phyloP scores from a whole-genome alignment of 2,329 filamentous ascomycete species.

The Geosmithia morbida region DNA sequence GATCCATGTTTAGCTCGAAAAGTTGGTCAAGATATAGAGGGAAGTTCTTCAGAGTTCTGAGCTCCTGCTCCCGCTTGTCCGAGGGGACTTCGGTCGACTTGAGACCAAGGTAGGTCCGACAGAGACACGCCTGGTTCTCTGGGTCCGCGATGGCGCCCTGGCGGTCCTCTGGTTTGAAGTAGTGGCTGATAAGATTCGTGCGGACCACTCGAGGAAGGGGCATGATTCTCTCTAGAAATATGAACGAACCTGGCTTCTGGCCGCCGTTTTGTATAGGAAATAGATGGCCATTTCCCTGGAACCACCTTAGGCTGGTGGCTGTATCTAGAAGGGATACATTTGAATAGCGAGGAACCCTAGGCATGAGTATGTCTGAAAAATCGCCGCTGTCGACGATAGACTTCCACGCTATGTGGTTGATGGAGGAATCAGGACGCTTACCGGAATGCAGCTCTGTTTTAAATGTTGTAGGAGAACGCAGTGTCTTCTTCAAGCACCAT shows the following conservation, averaged over 20 bases:
- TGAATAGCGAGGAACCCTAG: neutral
- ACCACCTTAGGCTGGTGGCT: no score
- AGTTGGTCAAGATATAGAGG: conserved; percentile 3
- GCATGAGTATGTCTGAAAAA: neutral
- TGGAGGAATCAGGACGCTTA: neutral
- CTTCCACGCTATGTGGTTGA: neutral
- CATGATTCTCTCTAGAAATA: conserved; percentile 2
- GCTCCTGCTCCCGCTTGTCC: neutral
- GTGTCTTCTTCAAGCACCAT: conserved; percentile 2
- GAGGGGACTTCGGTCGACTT: neutral
- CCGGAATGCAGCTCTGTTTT: neutral
- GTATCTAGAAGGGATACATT: neutral
- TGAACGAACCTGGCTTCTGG: conserved; percentile 1
- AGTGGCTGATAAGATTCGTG: conserved; percentile 1
- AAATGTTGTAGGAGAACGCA: neutral
- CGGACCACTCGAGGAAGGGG: conserved; percentile 2
- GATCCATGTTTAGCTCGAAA: conserved; percentile 1
- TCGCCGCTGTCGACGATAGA: neutral
- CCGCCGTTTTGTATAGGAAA: no score
- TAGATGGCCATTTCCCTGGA: no score
- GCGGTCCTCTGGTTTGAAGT: conserved; percentile 1
- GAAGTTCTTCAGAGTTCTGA: conserved; percentile 1
- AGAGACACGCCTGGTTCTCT: conserved; percentile 1
- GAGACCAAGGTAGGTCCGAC: conserved; percentile 1
- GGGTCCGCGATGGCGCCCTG: neutral